Percentiles rank a stretch among this genome's conserved stretches.
Conservation (phyloP, 2,329 filamentous ascomycete genomes). For the Aspergillus pseudonomiae region DNA sequence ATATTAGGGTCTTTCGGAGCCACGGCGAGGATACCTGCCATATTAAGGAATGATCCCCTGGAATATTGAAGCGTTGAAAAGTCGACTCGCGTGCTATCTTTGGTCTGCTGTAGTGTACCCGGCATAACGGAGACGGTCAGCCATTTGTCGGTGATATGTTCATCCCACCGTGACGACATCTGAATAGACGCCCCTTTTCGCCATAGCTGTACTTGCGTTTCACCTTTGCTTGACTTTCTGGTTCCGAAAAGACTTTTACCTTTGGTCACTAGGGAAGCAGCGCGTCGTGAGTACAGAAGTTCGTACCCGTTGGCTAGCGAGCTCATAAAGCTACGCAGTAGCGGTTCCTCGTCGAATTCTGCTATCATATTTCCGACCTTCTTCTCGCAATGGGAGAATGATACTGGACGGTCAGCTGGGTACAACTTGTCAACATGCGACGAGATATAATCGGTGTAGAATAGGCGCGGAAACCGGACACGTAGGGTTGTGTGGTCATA, state of each 20-base stretch:
- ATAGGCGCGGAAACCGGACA: constrained; percentile 31
- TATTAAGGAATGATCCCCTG: constrained; percentile 31
- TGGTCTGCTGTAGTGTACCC: constrained; percentile 15
- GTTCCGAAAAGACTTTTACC: constrained; percentile 23
- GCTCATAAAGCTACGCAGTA: constrained; percentile 29
- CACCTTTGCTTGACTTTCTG: constrained; percentile 31
- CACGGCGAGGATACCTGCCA: constrained; percentile 31
- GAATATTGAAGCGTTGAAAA: constrained; percentile 25
- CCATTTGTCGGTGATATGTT: constrained; percentile 33
- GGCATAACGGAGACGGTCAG: constrained; percentile 28
- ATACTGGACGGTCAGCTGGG: constrained; percentile 23
- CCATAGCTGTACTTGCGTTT: constrained; percentile 35
- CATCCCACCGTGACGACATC: constrained; percentile 32
- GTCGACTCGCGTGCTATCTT: constrained; percentile 26
- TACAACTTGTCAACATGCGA: constrained; percentile 35
- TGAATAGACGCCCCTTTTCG: constrained; percentile 26
- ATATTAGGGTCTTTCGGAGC: constrained; percentile 25
- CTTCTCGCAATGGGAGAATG: constrained; percentile 36
- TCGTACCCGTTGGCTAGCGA: constrained; percentile 31
- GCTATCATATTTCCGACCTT: constrained; percentile 19
- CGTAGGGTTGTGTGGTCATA: constrained; percentile 28
- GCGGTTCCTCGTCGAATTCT: constrained; percentile 25
- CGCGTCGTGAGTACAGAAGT: constrained; percentile 31
- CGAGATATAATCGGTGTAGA: constrained; percentile 35
- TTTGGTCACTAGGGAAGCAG: constrained; percentile 31